Conservation (phyloP, 1,139 yeast genomes). For the Blastobotrys elegans region DNA sequence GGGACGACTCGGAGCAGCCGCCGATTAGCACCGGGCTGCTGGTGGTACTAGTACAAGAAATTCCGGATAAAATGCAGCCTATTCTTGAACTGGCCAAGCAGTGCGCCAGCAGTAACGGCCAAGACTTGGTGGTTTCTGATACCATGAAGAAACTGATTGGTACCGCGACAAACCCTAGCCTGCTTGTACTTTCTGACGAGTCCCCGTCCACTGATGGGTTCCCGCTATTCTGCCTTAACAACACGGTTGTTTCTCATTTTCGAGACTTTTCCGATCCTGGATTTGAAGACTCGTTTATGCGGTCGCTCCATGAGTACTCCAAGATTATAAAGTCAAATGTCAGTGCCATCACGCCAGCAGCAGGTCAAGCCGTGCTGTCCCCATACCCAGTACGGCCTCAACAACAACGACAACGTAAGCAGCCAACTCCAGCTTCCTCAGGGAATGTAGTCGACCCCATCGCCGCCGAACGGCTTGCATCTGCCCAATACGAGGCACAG, state of each 20-base stretch:
- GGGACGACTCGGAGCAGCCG: neutral
- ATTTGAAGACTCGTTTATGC: neutral
- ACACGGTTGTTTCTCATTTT: neutral
- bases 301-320: neutral
- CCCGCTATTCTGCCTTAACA: constrained; percentile 6
- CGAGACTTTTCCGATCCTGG: neutral
- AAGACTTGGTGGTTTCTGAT: neutral
- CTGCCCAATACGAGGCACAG: neutral
- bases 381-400: neutral
- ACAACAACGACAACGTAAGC: neutral
- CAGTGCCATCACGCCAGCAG: neutral
- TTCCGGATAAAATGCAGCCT: neutral
- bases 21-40: constrained; percentile 1
- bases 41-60: constrained; percentile 1
- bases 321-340: neutral
- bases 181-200: neutral
- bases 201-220: constrained; percentile 5
- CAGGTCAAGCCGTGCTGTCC: neutral
- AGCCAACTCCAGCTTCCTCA: neutral
- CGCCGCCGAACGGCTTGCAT: constrained; percentile 1
- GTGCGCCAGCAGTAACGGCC: neutral
- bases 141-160: constrained; percentile 3
- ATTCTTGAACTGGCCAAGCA: neutral
- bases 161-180: constrained; percentile 3
- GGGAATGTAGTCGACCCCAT: neutral